These are phyloP conservation scores for Dendrocalamus latiflorus DNA, from an alignment of 202 grass and related monocot genomes.

Conservation along the genomic window DNA sequence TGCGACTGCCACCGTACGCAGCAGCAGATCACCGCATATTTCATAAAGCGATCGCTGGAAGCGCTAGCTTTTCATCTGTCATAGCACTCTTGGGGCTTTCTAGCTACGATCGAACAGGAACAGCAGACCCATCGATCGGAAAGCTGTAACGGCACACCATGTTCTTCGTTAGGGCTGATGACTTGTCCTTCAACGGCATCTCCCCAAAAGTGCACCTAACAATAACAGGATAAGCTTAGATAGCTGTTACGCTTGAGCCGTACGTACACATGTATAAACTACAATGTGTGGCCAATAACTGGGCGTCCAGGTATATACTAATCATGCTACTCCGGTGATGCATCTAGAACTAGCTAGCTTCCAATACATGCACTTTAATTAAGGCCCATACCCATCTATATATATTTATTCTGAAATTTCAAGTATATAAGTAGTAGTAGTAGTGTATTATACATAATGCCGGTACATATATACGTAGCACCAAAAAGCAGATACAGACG, in stretches of 20 bases:
- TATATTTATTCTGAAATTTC: too few species aligned
- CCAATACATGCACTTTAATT: too few species aligned
- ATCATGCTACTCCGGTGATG: too few species aligned
- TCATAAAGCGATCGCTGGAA: constrained; percentile 2
- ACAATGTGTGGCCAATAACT: constrained; percentile 28
- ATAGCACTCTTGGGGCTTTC: too few species aligned
- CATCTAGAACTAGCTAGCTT: too few species aligned
- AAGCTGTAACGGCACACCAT: constrained; percentile 57
- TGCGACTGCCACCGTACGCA: constrained; percentile 34
- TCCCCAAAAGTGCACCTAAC: constrained; percentile 32
- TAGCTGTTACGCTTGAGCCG: constrained; percentile 33
- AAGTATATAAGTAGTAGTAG: too few species aligned
- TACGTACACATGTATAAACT: constrained; percentile 32
- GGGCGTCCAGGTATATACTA: constrained; percentile 1
- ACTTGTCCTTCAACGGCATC: constrained; percentile 40
- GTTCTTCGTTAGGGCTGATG: constrained; percentile 36
- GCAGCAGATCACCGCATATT: constrained; percentile 40
- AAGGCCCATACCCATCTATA: too few species aligned
- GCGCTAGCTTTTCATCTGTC: too few species aligned
- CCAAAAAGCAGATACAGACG: constrained; percentile 10
- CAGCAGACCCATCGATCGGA: constrained; percentile 18
- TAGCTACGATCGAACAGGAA: neutral
- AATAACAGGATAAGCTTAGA: constrained; percentile 52
- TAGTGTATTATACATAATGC: neutral
- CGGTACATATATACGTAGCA: neutral